A percentile compares a stretch with the other conserved stretches of the same genome.
Evolutionary conservation across 1,284 basidiomycete species (phyloP).

Genomic region (Leccinum fallax): DNA sequence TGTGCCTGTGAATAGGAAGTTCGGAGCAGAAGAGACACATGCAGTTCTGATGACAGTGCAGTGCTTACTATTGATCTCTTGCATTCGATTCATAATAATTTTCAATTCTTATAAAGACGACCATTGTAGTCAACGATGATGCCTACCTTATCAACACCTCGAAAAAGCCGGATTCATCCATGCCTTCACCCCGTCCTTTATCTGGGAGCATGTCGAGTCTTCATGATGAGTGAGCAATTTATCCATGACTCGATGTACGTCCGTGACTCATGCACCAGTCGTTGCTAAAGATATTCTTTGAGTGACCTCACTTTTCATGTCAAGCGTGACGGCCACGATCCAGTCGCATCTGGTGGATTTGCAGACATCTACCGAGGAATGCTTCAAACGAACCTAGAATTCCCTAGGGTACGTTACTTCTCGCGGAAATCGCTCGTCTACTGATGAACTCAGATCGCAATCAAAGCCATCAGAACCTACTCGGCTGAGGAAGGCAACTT

Average conservation of each 20-base stretch:
- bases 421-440: not conserved
- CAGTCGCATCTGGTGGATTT: conserved; percentile 17
- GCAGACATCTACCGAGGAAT: conserved; percentile 20
- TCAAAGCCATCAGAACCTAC: conserved; percentile 21
- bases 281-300: not conserved
- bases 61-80: not conserved
- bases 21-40: not conserved
- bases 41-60: not conserved
- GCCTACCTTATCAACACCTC: too few relatives aligned
- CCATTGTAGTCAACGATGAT: not conserved
- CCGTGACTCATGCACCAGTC: not conserved
- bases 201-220: not conserved
- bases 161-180: not conserved
- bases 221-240: conserved; percentile 2
- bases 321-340: conserved; percentile 14
- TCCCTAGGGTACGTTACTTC: conserved; percentile 6
- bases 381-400: conserved; percentile 9
- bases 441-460: conserved; percentile 13
- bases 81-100: not conserved
- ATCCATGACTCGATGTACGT: not conserved
- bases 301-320: conserved; percentile 13
- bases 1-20: not conserved
- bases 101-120: not conserved
- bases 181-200: not conserved
- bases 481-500: conserved; percentile 8